Conservation (phyloP, 2,329 filamentous ascomycete genomes). For the Aspergillus ruber region DNA sequence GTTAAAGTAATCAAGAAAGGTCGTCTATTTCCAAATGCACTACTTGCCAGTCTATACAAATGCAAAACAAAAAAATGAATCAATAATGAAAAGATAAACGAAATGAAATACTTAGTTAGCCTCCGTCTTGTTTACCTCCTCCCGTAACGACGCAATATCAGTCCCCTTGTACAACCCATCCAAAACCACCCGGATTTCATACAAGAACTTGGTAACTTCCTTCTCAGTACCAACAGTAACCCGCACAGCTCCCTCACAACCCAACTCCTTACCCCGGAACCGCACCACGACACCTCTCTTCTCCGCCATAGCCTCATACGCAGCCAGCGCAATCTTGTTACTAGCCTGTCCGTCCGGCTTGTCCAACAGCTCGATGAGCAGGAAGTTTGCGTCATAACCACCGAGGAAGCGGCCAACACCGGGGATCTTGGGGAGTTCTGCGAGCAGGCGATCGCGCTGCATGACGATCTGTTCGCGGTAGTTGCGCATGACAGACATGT, state of each 20-base stretch:
- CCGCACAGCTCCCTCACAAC: constrained; percentile 79
- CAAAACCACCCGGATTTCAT: constrained; percentile 55
- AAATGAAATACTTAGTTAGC: constrained; percentile 18
- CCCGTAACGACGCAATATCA: constrained; percentile 23
- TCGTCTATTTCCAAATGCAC: no score
- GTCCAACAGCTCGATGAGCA: constrained; percentile 83
- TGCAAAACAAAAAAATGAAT: no score
- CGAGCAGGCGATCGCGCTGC: constrained; percentile 71
- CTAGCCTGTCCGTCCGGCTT: constrained; percentile 62
- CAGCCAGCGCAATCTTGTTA: constrained; percentile 68
- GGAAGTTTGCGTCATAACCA: constrained; percentile 76
- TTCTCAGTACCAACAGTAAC: constrained; percentile 87
- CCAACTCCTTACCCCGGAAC: constrained; percentile 87
- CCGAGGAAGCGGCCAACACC: constrained; percentile 78
- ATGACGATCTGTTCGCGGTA: constrained; percentile 64
- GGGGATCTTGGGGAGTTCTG: constrained; percentile 64
- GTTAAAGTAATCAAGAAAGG: no score
- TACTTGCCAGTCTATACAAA: no score
- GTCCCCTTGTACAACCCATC: constrained; percentile 41
- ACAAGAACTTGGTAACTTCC: constrained; percentile 74
- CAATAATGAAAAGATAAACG: no score
- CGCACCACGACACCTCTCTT: constrained; percentile 83
- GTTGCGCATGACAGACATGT: constrained; percentile 64
- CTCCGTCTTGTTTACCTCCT: constrained; percentile 44
- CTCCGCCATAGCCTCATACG: constrained; percentile 82